Evolutionary conservation across 164 flowering plant species (phyloP).

Genomic region (Magnolia officinalis): DNA sequence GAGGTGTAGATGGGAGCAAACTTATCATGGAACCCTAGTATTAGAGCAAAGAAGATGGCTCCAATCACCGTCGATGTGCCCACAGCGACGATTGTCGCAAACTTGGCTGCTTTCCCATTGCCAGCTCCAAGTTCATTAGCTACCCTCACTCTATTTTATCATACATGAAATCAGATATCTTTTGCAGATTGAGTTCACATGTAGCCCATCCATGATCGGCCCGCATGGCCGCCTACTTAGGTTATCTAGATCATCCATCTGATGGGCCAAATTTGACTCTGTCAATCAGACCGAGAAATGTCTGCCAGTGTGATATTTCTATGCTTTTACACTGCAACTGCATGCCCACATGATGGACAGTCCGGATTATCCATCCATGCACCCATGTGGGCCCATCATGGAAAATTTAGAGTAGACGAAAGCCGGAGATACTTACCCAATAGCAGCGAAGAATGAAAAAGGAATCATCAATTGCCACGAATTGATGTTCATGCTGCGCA

Average conservation of each 20-base stretch:
- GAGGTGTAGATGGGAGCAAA: neutral
- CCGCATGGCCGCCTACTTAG: no score
- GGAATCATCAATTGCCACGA: constrained; percentile 76
- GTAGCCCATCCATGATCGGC: neutral
- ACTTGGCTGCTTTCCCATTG: constrained; percentile 1
- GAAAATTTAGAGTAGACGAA: no score
- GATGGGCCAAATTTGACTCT: no score
- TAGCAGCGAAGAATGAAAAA: constrained; percentile 53
- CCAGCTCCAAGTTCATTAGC: neutral
- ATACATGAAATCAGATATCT: neutral
- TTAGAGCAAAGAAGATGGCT: neutral
- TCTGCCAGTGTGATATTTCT: neutral
- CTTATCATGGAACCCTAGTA: neutral
- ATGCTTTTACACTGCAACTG: neutral
- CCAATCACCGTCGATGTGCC: neutral
- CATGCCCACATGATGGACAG: no score
- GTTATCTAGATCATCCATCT: no score
- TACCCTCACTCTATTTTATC: neutral
- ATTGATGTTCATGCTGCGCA: constrained; percentile 52
- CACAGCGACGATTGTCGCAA: neutral
- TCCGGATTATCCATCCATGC: no score
- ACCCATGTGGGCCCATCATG: no score
- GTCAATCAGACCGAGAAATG: neutral
- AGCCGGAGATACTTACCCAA: constrained; percentile 37
- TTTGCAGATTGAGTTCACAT: neutral